Evolutionary conservation across 352 stramenopile genomes (phyloP), one percentile per base, ranked within the genome.

Genomic region (Aphanomyces cochlioides): DNA sequence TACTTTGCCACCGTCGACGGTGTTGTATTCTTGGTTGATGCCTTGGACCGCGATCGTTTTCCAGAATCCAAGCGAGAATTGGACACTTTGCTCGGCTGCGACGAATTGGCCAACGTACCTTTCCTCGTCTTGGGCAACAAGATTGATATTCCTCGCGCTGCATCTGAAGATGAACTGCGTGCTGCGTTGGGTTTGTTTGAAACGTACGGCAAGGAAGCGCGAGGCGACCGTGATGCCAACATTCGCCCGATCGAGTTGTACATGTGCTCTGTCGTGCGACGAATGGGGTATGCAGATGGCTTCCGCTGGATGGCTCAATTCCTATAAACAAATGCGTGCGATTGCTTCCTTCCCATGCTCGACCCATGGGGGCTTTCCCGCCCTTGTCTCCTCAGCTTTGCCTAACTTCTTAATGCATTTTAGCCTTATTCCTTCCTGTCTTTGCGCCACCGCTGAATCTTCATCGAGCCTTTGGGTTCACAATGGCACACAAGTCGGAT

Each of bases 101-200:
- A 99, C 67, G 96, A 99, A 79, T 85, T 99, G 66, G 86, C 90
- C 47, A 98, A 98, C 78, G 96, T 99, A 68, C 98, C 98, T 50
- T 99, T 99, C 82, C 86, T 99, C 6, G 95, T 99, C 73, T 88
- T 99, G 10, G 98, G 98, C 75, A 99, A 99, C 87, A 99, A 99
- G 87, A 99, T 99, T 79, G 98, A 99, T 79, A 92, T 99, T 75
- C 90, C 93, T 17, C 90, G 82, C 70, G 97, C 98, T 10, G 96
- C 95, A 17, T 98, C 90, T n/a, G 98, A 99, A 78, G 97, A 99
- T 57, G 97, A 99, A 80, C 88, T 99, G 38, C 97, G 97, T 73
- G 92, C 86, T 74, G 91, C 85, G 13, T 84, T 99, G 28, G 97
- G 97, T 21, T 83, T 99, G 59, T 94, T 98, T 73, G 96, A 99